phyloP scores from a whole-genome alignment of 2,329 filamentous ascomycete genomes.

The Cladophialophora carrionii region DNA sequence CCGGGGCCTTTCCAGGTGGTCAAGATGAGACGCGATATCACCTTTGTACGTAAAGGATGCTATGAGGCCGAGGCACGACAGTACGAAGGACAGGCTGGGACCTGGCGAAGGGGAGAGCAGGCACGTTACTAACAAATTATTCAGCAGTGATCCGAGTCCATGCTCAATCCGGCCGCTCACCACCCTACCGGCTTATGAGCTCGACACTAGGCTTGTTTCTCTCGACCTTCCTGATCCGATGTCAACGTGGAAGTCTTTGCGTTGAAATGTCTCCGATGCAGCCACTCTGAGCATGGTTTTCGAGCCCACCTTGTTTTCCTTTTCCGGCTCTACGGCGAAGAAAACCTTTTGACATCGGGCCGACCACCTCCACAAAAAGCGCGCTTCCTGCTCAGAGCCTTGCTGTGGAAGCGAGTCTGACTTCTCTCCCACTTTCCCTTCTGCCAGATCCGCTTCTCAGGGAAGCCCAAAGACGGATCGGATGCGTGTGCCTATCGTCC shows the following conservation, averaged over 20 bases:
- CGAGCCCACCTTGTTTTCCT: conserved; percentile 2
- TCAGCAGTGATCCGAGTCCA: conserved; percentile 22
- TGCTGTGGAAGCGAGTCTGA: conserved; percentile 2
- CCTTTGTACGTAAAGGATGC: conserved; percentile 16
- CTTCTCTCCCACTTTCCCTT: background rate
- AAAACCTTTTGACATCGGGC: conserved; percentile 5
- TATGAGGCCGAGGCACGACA: background rate
- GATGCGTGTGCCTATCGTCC: conserved; percentile 12
- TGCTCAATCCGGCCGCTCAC: conserved; percentile 10
- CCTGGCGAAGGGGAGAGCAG: conserved; percentile 15
- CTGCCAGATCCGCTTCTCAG: background rate
- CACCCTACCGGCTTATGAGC: conserved; percentile 15
- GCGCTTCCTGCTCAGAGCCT: conserved; percentile 6
- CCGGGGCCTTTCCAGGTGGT: background rate
- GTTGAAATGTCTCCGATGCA: conserved; percentile 11
- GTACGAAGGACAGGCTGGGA: background rate
- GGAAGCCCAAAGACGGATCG: conserved; percentile 11
- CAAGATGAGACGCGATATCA: background rate
- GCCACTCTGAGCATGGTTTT: conserved; percentile 14
- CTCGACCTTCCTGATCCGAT: background rate
- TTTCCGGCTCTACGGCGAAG: background rate
- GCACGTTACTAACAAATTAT: conserved; percentile 30
- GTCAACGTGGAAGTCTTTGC: conserved; percentile 11
- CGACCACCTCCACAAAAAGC: conserved; percentile 13
- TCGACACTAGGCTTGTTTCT: conserved; percentile 15